Evolutionary conservation across 208 protist genomes (phyloP).

Genomic region (Leishmania major): DNA sequence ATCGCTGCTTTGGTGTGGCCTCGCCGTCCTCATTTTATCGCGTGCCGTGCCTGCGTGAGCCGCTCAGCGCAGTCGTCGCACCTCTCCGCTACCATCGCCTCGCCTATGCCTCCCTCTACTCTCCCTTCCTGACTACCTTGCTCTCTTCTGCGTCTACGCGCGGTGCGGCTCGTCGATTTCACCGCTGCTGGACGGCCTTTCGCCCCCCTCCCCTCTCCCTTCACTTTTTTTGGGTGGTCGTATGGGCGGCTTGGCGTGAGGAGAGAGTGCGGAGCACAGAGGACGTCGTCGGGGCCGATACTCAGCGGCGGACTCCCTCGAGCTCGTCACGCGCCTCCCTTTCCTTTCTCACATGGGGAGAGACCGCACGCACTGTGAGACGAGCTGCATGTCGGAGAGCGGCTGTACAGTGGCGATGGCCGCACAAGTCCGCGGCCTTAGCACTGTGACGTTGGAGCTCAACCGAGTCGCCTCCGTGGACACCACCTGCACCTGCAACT

Average conservation of each 20-base stretch:
- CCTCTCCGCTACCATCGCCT: background rate
- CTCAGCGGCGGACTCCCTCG: background rate
- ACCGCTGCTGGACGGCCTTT: background rate
- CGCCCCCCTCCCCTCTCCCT: too few species aligned
- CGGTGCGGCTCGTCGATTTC: background rate
- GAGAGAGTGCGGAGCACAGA: background rate
- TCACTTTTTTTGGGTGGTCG: background rate
- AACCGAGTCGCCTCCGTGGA: slow-evolving; percentile 2
- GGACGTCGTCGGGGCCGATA: background rate
- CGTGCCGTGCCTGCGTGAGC: background rate
- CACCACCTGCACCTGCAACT: slow-evolving; percentile 72
- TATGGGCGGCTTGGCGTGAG: background rate
- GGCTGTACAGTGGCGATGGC: background rate
- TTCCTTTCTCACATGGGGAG: background rate
- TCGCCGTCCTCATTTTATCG: background rate
- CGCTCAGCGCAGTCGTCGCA: background rate
- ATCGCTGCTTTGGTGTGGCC: background rate
- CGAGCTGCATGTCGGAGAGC: background rate
- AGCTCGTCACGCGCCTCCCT: background rate
- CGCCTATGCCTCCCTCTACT: background rate
- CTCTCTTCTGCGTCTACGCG: background rate
- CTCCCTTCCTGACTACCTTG: background rate
- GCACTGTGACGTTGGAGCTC: background rate
- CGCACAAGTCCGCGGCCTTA: background rate
- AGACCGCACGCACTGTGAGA: background rate